Conservation (phyloP, 352 stramenopile genomes). For the Aphanomyces stellatus region DNA sequence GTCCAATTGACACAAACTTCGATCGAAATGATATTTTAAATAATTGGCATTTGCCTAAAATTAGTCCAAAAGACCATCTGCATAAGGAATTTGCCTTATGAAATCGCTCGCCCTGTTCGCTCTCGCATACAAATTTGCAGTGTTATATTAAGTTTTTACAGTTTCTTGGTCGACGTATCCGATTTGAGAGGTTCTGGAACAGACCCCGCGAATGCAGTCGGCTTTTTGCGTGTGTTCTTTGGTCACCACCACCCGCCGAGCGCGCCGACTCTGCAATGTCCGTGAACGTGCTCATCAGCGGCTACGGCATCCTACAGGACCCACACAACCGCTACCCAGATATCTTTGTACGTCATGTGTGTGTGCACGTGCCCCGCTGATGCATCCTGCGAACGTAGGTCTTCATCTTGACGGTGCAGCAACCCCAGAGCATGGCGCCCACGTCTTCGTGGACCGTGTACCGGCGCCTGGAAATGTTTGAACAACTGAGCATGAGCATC, state of each 20-base stretch:
- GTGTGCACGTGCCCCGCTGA: slow-evolving; percentile 11
- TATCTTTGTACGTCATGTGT: not conserved
- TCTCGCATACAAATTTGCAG: not conserved
- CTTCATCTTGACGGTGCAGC: slow-evolving; percentile 68
- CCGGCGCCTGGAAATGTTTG: slow-evolving; percentile 61
- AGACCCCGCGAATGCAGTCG: not conserved
- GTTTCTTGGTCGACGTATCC: not conserved
- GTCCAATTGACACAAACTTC: too few relatives aligned
- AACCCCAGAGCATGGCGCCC: slow-evolving; percentile 34
- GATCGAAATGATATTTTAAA: too few relatives aligned
- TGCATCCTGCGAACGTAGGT: slow-evolving; percentile 29
- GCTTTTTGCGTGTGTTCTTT: too few relatives aligned
- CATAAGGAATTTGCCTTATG: too few relatives aligned
- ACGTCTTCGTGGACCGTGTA: slow-evolving; percentile 62
- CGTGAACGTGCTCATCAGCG: slow-evolving; percentile 61
- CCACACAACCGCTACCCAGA: slow-evolving; percentile 25
- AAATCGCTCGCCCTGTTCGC: not conserved
- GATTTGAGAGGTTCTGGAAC: not conserved
- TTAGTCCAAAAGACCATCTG: too few relatives aligned
- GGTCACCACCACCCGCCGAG: not conserved
- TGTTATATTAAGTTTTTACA: not conserved
- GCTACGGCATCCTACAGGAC: slow-evolving; percentile 58
- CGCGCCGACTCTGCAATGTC: not conserved
- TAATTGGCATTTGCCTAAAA: too few relatives aligned
- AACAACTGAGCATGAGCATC: slow-evolving; percentile 37